These are phyloP conservation scores for Clarireedia sp. DNA, from an alignment of 2,329 filamentous ascomycete species.

Conservation along the genomic window DNA sequence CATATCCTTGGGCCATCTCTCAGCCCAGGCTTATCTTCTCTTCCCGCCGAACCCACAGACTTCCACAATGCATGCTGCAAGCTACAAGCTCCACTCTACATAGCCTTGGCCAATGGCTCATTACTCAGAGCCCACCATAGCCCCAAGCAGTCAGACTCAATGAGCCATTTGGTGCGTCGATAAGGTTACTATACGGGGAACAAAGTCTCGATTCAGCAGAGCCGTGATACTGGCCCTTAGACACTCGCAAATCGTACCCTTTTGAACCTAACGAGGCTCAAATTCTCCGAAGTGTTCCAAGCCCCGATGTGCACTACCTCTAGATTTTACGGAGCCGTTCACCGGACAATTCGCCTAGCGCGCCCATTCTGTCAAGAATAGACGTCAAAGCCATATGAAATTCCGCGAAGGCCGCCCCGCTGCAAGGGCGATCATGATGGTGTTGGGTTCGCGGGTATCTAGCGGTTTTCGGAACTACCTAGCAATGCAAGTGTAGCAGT, in stretches of 20 bases:
- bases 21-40: too few relatives aligned
- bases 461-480: neutral
- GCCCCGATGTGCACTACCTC: too few relatives aligned
- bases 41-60: neutral
- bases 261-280: neutral
- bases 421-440: conserved; percentile 1
- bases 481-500: neutral
- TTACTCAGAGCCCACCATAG: too few relatives aligned
- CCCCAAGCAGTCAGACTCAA: too few relatives aligned
- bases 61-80: too few relatives aligned
- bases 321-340: too few relatives aligned
- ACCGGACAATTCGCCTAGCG: neutral
- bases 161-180: neutral
- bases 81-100: too few relatives aligned
- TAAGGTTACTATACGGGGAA: neutral
- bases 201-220: neutral
- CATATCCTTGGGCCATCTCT: too few relatives aligned
- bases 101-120: too few relatives aligned
- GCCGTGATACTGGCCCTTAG: too few relatives aligned
- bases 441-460: neutral
- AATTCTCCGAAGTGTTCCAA: neutral
- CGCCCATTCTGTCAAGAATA: neutral
- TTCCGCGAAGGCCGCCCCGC: neutral
- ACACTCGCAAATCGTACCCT: too few relatives aligned
- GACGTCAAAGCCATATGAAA: neutral